Evolutionary conservation across 2,329 filamentous ascomycete genomes (phyloP).

Genomic region (Microdochium trichocladiopsis): DNA sequence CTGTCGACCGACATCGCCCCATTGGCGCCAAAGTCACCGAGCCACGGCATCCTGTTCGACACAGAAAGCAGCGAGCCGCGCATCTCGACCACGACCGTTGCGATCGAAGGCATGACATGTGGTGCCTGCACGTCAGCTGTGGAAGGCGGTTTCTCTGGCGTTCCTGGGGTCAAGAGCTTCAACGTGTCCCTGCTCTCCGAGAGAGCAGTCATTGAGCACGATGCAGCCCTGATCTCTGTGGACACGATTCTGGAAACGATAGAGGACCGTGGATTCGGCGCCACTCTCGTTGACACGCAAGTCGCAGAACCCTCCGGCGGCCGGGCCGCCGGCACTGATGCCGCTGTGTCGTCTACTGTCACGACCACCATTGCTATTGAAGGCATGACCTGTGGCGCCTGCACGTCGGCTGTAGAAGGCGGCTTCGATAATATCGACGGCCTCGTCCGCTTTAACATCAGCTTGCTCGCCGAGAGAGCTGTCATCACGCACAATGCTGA

Average conservation of each 20-base stretch:
- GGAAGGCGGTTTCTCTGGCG: conserved; percentile 71
- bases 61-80: conserved; percentile 28
- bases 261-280: conserved; percentile 72
- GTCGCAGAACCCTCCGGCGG: conserved; percentile 32
- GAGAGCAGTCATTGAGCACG: conserved; percentile 76
- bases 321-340: conserved; percentile 14
- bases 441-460: conserved; percentile 87
- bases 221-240: conserved; percentile 44
- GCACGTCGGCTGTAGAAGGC: conserved; percentile 82
- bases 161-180: conserved; percentile 66
- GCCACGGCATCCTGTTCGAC: conserved; percentile 23
- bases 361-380: conserved; percentile 85
- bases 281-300: conserved; percentile 67
- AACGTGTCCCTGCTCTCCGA: conserved; percentile 81
- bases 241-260: conserved; percentile 52
- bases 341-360: conserved; percentile 36
- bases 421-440: conserved; percentile 75
- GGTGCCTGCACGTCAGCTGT: conserved; percentile 83
- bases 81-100: conserved; percentile 64
- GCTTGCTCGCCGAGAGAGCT: conserved; percentile 83
- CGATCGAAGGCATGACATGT: conserved; percentile 88
- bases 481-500: conserved; percentile 76
- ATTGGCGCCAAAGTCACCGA: conserved; percentile 25
- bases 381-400: conserved; percentile 97
- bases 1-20: conserved; percentile 68